Evolutionary conservation across 768 basidiomycete species (phyloP).

Genomic region (Xerocomus potaroensis): DNA sequence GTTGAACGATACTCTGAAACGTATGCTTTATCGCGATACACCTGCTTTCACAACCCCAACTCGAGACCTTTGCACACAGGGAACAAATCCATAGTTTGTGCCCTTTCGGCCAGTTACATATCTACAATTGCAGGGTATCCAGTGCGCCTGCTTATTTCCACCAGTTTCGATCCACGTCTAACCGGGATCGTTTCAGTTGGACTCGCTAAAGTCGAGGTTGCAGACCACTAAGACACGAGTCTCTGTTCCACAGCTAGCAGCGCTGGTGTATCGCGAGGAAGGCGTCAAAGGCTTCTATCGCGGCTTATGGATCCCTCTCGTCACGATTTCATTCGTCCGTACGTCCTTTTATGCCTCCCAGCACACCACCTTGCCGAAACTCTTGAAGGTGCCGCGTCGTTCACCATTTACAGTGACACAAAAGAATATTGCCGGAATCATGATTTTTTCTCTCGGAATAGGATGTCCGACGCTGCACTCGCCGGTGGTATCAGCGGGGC

Average conservation of each 20-base stretch:
- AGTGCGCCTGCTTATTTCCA: conserved; percentile 32
- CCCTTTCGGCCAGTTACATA: conserved; percentile 86
- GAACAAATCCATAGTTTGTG: conserved; percentile 86
- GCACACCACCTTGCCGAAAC: conserved; percentile 4
- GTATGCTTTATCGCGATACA: conserved; percentile 36
- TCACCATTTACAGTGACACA: conserved; percentile 84
- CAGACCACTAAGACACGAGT: conserved; percentile 78
- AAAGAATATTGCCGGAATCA: conserved; percentile 68
- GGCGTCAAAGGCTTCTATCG: conserved; percentile 89
- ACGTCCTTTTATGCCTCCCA: conserved; percentile 36
- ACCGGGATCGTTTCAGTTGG: conserved; percentile 51
- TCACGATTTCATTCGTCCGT: conserved; percentile 97
- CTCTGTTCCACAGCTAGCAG: conserved; percentile 67
- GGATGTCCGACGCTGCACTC: conserved; percentile 63
- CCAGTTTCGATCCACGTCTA: neutral
- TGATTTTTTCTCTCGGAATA: conserved; percentile 54
- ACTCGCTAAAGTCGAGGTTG: conserved; percentile 90
- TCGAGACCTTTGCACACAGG: conserved; percentile 37
- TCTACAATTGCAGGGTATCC: conserved; percentile 93
- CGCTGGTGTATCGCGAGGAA: conserved; percentile 75
- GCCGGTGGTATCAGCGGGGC: conserved; percentile 83
- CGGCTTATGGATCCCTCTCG: conserved; percentile 86
- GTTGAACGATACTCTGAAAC: conserved; percentile 63
- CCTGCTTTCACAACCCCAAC: neutral
- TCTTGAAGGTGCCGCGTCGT: conserved; percentile 74